Conservation (phyloP, 768 basidiomycete species). For the Mycena vitilis region DNA sequence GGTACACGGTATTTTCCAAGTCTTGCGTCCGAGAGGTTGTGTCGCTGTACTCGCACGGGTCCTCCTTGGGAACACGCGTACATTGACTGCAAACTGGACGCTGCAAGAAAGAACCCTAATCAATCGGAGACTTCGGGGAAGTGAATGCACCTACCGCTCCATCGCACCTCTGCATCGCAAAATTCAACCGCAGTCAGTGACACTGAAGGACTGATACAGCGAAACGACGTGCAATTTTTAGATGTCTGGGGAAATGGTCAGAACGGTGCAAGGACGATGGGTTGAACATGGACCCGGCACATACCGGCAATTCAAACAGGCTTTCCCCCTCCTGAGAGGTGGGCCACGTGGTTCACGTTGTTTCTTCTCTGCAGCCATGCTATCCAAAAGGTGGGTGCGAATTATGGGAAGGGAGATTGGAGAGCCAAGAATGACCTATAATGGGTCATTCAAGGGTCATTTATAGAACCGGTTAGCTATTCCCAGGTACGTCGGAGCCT, state of each 20-base stretch:
- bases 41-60: conserved; percentile 60
- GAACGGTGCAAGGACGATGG: too few relatives aligned
- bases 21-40: conserved; percentile 50
- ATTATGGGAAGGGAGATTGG: background rate
- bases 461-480: too few relatives aligned
- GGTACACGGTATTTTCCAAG: conserved; percentile 51
- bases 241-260: background rate
- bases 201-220: background rate
- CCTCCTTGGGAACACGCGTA: conserved; percentile 47
- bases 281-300: background rate
- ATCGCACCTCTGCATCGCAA: background rate
- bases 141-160: background rate
- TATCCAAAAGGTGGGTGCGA: background rate
- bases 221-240: background rate
- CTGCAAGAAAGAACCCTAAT: background rate
- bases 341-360: background rate
- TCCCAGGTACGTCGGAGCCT: too few relatives aligned
- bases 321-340: background rate
- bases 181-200: background rate
- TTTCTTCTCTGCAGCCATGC: background rate
- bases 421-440: background rate
- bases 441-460: too few relatives aligned
- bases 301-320: conserved; percentile 1
- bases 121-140: background rate
- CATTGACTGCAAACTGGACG: conserved; percentile 52